A percentile compares a stretch with the other conserved stretches of the same genome.
Evolutionary conservation across 352 stramenopile species (phyloP).

Genomic region (Hyaloperonospora arabidopsidis): DNA sequence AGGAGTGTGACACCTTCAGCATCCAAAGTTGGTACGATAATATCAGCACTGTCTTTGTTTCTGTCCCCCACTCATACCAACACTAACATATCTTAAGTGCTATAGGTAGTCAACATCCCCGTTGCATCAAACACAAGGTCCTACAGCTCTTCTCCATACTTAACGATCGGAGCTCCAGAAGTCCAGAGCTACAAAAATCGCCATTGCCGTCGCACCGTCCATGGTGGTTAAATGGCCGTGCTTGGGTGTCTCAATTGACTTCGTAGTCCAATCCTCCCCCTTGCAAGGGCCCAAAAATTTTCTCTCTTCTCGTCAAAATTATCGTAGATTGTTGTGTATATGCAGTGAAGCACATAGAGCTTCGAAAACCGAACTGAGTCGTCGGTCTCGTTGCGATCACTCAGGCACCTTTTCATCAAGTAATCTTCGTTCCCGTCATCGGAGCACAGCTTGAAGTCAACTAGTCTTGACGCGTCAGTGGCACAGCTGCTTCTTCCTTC

Average conservation of each 20-base stretch:
- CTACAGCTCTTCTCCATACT: conserved; percentile 29
- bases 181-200: conserved; percentile 71
- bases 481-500: conserved; percentile 5
- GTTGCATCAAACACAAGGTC: conserved; percentile 17
- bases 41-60: too few relatives aligned
- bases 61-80: not conserved
- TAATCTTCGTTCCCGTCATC: conserved; percentile 40
- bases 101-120: conserved; percentile 50
- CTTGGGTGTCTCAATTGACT: conserved; percentile 50
- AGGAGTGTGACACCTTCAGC: conserved; percentile 45
- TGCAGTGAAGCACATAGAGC: conserved; percentile 68
- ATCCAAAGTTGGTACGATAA: not conserved
- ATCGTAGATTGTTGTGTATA: conserved; percentile 57
- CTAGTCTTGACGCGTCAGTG: conserved; percentile 34
- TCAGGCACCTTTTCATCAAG: conserved; percentile 32
- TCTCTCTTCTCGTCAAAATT: conserved; percentile 23
- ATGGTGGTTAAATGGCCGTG: conserved; percentile 65
- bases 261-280: conserved; percentile 32
- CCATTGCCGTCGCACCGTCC: conserved; percentile 43
- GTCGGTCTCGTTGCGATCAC: conserved; percentile 18
- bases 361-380: conserved; percentile 50
- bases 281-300: conserved; percentile 24
- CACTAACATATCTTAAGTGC: conserved; percentile 42
- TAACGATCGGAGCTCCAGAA: conserved; percentile 30
- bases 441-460: conserved; percentile 59